Evolutionary conservation across 2,329 filamentous ascomycete species (phyloP).

Genomic region (Claviceps sp.): DNA sequence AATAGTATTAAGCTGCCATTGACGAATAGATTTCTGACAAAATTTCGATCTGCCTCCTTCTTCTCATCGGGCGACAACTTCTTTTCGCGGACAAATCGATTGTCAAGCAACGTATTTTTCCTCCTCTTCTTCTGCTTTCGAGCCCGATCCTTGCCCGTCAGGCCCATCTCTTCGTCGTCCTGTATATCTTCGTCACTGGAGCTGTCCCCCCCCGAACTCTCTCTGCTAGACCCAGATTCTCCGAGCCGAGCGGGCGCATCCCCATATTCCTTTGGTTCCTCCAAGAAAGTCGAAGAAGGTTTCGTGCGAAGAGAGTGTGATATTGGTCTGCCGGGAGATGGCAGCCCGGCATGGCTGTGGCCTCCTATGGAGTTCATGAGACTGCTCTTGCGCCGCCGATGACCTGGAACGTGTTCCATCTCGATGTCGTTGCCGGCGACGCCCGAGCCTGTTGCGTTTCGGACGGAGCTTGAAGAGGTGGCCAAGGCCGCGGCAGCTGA

Average conservation of each 20-base stretch:
- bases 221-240: constrained; percentile 9
- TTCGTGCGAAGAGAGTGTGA: constrained; percentile 5
- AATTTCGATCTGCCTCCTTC: constrained; percentile 60
- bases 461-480: constrained; percentile 7
- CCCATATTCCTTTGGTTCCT: constrained; percentile 30
- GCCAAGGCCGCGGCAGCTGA: constrained; percentile 5
- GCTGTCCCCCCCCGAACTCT: constrained; percentile 34
- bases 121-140: constrained; percentile 53
- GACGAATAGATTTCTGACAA: constrained; percentile 54
- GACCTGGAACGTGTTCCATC: constrained; percentile 41
- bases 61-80: constrained; percentile 57
- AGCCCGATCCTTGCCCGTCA: constrained; percentile 60
- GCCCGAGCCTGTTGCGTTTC: constrained; percentile 5
- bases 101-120: constrained; percentile 55
- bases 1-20: constrained; percentile 73
- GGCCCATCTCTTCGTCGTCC: constrained; percentile 80
- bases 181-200: constrained; percentile 60
- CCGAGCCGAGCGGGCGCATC: constrained; percentile 7
- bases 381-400: constrained; percentile 43
- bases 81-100: constrained; percentile 49
- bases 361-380: constrained; percentile 27
- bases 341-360: constrained; percentile 10
- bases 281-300: constrained; percentile 13
- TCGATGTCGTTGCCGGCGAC: constrained; percentile 31
- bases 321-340: constrained; percentile 9